phyloP scores from a whole-genome alignment of 805 yeast species.

The Candida berthetii region DNA sequence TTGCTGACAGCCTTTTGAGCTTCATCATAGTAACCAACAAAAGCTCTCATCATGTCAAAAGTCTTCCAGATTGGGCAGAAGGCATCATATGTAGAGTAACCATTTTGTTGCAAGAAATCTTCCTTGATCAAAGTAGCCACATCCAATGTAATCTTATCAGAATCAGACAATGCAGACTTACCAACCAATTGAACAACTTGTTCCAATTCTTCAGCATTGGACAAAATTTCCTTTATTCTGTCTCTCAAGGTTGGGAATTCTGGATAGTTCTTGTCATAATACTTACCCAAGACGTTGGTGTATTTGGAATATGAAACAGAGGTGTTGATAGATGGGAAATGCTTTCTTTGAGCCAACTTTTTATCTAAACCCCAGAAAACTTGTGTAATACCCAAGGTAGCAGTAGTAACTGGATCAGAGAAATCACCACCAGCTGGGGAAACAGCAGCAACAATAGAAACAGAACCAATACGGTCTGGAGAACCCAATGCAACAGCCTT shows the following conservation, averaged over 20 bases:
- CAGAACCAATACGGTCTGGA: slow-evolving; percentile 95
- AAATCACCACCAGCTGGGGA: slow-evolving; percentile 99
- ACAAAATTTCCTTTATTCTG: slow-evolving; percentile 87
- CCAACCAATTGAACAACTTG: slow-evolving; percentile 99
- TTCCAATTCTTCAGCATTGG: slow-evolving; percentile 97
- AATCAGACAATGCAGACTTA: slow-evolving; percentile 93
- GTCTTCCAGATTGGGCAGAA: slow-evolving; percentile 99
- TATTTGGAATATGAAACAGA: slow-evolving; percentile 95
- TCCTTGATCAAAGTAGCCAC: slow-evolving; percentile 90
- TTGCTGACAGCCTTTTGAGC: slow-evolving; percentile 94
- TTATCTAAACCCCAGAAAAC: slow-evolving; percentile 99
- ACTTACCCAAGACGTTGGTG: slow-evolving; percentile 79
- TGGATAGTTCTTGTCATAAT: slow-evolving; percentile 80
- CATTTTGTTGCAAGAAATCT: slow-evolving; percentile 98
- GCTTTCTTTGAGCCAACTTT: slow-evolving; percentile 98
- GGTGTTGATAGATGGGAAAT: slow-evolving; percentile 98
- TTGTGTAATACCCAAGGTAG: slow-evolving; percentile 99
- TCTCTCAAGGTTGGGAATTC: slow-evolving; percentile 89
- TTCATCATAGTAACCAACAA: slow-evolving; percentile 87
- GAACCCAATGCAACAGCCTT: slow-evolving; percentile 92
- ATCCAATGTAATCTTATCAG: slow-evolving; percentile 94
- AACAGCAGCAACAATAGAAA: slow-evolving; percentile 99
- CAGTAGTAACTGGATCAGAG: slow-evolving; percentile 98
- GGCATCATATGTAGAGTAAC: slow-evolving; percentile 96
- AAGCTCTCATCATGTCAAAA: slow-evolving; percentile 94